These are phyloP conservation scores for Mycothermus thermophilus DNA, from an alignment of 495 filamentous ascomycete species.

Conservation along the genomic window DNA sequence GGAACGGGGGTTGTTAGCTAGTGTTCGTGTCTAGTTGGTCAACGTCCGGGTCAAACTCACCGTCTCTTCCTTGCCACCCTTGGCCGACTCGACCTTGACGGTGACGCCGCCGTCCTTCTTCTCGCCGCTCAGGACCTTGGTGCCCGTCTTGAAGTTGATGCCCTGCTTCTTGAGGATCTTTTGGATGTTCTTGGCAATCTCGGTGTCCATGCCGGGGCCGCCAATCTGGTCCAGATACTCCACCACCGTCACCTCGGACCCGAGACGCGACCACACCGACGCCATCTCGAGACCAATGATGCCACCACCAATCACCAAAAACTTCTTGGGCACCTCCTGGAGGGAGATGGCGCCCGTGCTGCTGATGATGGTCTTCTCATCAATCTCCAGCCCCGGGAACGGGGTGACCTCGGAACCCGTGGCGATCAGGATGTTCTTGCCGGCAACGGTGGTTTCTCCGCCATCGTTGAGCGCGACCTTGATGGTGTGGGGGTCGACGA, in stretches of 20 bases:
- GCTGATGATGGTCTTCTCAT: constrained; percentile 93
- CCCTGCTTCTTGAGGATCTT: constrained; percentile 94
- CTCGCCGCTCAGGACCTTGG: constrained; percentile 84
- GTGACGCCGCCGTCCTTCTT: constrained; percentile 59
- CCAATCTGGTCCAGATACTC: constrained; percentile 95
- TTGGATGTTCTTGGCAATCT: constrained; percentile 82
- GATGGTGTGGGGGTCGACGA: constrained; percentile 81
- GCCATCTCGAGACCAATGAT: constrained; percentile 99
- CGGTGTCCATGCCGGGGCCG: constrained; percentile 91
- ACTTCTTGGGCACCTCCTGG: constrained; percentile 84
- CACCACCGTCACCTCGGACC: constrained; percentile 88
- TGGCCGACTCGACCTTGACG: constrained; percentile 78
- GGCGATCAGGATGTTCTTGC: constrained; percentile 96
- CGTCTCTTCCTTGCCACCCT: constrained; percentile 88
- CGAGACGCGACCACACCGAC: constrained; percentile 90
- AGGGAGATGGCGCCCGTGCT: constrained; percentile 89
- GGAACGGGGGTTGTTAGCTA: too few relatives aligned
- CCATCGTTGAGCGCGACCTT: constrained; percentile 81
- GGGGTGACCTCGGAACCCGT: constrained; percentile 90
- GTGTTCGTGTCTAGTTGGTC: too few relatives aligned
- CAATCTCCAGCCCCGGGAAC: constrained; percentile 89
- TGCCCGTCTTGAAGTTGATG: constrained; percentile 95
- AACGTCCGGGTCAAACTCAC: too few relatives aligned
- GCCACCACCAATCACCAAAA: constrained; percentile 95
- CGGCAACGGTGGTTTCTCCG: constrained; percentile 66